Conservation (phyloP, 164 flowering plant genomes). For the Magnolia kwangsiensis region DNA sequence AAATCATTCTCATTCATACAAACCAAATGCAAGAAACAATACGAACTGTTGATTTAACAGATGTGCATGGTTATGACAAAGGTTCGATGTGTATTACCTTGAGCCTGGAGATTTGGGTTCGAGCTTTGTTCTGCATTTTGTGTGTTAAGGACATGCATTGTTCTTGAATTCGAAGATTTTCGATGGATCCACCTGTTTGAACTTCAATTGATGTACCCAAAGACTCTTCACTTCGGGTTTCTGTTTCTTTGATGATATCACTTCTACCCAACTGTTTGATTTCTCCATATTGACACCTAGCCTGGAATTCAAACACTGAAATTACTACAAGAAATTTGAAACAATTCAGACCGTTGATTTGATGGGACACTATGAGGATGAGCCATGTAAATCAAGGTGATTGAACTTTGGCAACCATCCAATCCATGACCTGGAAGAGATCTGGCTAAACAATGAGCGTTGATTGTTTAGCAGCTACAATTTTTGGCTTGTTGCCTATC, state of each 20-base stretch:
- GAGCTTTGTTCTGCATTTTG: slow-evolving; percentile 33
- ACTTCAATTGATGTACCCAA: slow-evolving; percentile 70
- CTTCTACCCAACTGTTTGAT: slow-evolving; percentile 8
- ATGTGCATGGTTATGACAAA: neutral
- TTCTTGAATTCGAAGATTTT: slow-evolving; percentile 28
- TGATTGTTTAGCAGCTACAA: neutral
- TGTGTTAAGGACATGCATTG: slow-evolving; percentile 24
- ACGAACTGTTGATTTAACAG: neutral
- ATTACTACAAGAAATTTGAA: neutral
- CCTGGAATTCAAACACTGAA: slow-evolving; percentile 37
- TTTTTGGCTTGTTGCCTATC: neutral
- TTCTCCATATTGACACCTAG: slow-evolving; percentile 28
- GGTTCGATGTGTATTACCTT: slow-evolving; percentile 37
- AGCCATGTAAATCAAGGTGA: neutral
- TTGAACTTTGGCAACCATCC: too few species aligned
- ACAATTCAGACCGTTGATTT: neutral
- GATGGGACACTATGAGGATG: neutral
- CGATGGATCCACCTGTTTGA: slow-evolving; percentile 63
- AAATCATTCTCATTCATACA: neutral
- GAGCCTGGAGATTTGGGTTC: slow-evolving; percentile 35
- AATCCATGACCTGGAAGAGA: too few species aligned
- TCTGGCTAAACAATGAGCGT: neutral
- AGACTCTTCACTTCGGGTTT: slow-evolving; percentile 48
- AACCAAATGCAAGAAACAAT: neutral
- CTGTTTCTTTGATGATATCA: slow-evolving; percentile 19